Evolutionary conservation across 2,329 filamentous ascomycete genomes (phyloP).

Genomic region (Colletotrichum liaoningense): DNA sequence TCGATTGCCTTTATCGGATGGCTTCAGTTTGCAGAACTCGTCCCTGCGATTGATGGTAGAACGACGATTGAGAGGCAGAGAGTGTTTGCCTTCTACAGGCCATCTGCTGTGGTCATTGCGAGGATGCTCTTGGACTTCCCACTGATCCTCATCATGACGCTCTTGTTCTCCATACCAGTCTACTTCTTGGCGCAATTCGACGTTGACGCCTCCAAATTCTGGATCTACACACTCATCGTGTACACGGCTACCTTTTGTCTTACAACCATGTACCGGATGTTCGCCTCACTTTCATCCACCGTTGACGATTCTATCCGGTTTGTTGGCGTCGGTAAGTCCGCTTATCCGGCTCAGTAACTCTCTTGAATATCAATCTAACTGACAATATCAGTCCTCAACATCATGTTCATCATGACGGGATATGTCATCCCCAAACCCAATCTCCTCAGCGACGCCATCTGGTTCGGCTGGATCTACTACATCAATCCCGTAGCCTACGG

Average conservation of each 20-base stretch:
- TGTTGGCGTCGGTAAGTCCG: constrained; percentile 30
- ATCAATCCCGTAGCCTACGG: constrained; percentile 74
- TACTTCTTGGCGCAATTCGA: constrained; percentile 34
- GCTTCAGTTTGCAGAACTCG: constrained; percentile 35
- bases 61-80: constrained; percentile 31
- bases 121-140: constrained; percentile 28
- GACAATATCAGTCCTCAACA: constrained; percentile 57
- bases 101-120: constrained; percentile 31
- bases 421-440: constrained; percentile 70
- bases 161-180: constrained; percentile 24
- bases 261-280: constrained; percentile 39
- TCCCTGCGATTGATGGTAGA: constrained; percentile 24
- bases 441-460: constrained; percentile 70
- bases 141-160: constrained; percentile 24
- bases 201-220: constrained; percentile 33
- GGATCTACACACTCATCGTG: constrained; percentile 30
- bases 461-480: constrained; percentile 76
- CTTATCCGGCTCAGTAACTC: rapidly evolving
- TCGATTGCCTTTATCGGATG: constrained; percentile 36
- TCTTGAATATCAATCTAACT: neutral
- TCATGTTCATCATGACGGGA: constrained; percentile 75
- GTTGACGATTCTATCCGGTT: constrained; percentile 71
- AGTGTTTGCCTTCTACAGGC: constrained; percentile 33
- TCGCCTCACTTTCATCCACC: constrained; percentile 68
- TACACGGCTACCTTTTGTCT: constrained; percentile 32